Evolutionary conservation across 2,329 filamentous ascomycete genomes (phyloP).

Genomic region (Aspergillus tanneri): DNA sequence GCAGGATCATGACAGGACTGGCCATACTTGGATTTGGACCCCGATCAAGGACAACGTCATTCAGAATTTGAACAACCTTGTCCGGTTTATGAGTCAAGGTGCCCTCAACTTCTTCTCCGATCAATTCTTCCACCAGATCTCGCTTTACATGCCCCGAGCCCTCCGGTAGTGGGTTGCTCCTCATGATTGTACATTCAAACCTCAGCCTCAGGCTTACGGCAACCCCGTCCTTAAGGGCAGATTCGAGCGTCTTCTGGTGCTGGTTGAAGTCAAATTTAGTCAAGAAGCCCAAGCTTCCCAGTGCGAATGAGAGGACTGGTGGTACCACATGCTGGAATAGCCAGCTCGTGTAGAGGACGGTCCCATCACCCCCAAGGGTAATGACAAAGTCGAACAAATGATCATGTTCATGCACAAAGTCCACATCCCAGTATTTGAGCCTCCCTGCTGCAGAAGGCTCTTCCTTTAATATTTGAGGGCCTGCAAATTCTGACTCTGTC

Average conservation of each 20-base stretch:
- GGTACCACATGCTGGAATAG: conserved; percentile 94
- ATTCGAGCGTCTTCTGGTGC: conserved; percentile 66
- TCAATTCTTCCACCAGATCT: conserved; percentile 84
- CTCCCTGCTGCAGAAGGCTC: conserved; percentile 56
- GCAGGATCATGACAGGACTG: no score
- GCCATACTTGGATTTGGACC: conserved; percentile 84
- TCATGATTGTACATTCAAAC: conserved; percentile 93
- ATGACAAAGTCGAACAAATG: conserved; percentile 93
- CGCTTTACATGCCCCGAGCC: conserved; percentile 41
- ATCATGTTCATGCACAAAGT: conserved; percentile 73
- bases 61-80: conserved; percentile 83
- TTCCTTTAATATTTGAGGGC: conserved; percentile 64
- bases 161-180: conserved; percentile 47
- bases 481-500: conserved; percentile 71
- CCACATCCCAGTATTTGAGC: conserved; percentile 78
- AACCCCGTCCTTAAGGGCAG: conserved; percentile 77
- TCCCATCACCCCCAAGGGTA: conserved; percentile 92
- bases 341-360: conserved; percentile 94
- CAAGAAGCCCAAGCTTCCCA: conserved; percentile 90
- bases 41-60: conserved; percentile 93
- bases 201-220: conserved; percentile 82
- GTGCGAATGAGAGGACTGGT: conserved; percentile 84
- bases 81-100: conserved; percentile 82
- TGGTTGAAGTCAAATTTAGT: conserved; percentile 93
- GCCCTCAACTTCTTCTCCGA: conserved; percentile 81